Percentiles rank a stretch among this genome's conserved stretches.
Conservation (phyloP, 768 basidiomycete species). For the Psilocybe cubensis region DNA sequence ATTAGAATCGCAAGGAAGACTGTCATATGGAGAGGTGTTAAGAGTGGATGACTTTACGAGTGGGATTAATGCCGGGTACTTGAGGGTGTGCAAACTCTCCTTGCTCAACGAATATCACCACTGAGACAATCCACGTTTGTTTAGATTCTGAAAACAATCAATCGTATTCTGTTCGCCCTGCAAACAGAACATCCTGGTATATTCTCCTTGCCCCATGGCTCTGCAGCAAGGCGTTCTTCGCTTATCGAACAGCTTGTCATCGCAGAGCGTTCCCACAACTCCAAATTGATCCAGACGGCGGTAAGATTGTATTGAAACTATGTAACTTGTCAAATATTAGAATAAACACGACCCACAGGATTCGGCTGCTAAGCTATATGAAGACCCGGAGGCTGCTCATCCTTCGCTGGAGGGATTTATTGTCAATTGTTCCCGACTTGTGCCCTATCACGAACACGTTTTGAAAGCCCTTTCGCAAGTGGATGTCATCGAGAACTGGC, state of each 20-base stretch:
- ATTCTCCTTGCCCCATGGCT: conserved; percentile 31
- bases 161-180: conserved; percentile 35
- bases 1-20: conserved; percentile 34
- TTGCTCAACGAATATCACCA: not conserved
- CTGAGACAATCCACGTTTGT: not conserved
- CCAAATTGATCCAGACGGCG: conserved; percentile 28
- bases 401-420: conserved; percentile 30
- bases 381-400: conserved; percentile 17
- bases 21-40: conserved; percentile 44
- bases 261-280: conserved; percentile 33
- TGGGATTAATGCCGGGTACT: conserved; percentile 33
- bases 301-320: conserved; percentile 24
- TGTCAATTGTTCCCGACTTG: conserved; percentile 28
- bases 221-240: conserved; percentile 23
- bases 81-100: conserved; percentile 30
- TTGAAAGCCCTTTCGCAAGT: conserved; percentile 17
- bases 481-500: conserved; percentile 24
- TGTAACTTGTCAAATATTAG: too few species aligned
- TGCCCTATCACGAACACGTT: conserved; percentile 30
- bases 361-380: conserved; percentile 31
- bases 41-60: conserved; percentile 38
- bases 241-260: conserved; percentile 35
- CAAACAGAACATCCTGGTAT: conserved; percentile 40
- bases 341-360: conserved; percentile 29
- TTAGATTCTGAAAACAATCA: conserved; percentile 39